phyloP scores from a whole-genome alignment of 805 yeast genomes.

The Myxozyma nipponensis region DNA sequence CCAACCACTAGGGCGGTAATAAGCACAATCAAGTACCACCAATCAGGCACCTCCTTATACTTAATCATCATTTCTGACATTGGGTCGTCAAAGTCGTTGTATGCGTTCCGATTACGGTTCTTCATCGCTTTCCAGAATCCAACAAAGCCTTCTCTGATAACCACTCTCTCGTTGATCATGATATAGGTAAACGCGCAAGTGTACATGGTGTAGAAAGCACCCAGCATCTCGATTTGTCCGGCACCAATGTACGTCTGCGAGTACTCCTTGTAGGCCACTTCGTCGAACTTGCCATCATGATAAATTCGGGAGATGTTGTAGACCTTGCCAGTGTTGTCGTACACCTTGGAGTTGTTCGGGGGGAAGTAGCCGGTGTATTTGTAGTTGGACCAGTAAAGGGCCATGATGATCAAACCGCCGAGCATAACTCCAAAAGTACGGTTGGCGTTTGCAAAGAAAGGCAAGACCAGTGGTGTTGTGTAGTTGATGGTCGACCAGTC shows the following conservation, averaged over 20 bases:
- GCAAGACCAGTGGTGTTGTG: conserved; percentile 37
- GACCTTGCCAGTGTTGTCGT: conserved; percentile 28
- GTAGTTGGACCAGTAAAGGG: conserved; percentile 49
- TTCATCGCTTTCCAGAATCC: conserved; percentile 7
- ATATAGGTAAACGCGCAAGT: conserved; percentile 53
- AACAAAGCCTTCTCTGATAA: conserved; percentile 3
- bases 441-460: conserved; percentile 45
- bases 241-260: conserved; percentile 58
- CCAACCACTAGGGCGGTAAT: conserved; percentile 38
- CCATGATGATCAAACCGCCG: conserved; percentile 53
- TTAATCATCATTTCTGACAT: conserved; percentile 51
- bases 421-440: conserved; percentile 39
- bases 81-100: conserved; percentile 9
- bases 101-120: conserved; percentile 7
- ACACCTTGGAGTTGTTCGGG: conserved; percentile 45
- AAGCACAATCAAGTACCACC: conserved; percentile 60
- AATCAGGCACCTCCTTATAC: conserved; percentile 69
- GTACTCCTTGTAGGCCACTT: conserved; percentile 49
- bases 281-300: conserved; percentile 43
- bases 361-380: conserved; percentile 44
- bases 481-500: conserved; percentile 57
- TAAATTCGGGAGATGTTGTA: conserved; percentile 53
- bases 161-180: conserved; percentile 44
- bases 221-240: conserved; percentile 50
- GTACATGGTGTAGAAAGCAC: conserved; percentile 50